Conservation (phyloP, 2,329 filamentous ascomycete genomes). For the Bimuria novae-zelandiae region DNA sequence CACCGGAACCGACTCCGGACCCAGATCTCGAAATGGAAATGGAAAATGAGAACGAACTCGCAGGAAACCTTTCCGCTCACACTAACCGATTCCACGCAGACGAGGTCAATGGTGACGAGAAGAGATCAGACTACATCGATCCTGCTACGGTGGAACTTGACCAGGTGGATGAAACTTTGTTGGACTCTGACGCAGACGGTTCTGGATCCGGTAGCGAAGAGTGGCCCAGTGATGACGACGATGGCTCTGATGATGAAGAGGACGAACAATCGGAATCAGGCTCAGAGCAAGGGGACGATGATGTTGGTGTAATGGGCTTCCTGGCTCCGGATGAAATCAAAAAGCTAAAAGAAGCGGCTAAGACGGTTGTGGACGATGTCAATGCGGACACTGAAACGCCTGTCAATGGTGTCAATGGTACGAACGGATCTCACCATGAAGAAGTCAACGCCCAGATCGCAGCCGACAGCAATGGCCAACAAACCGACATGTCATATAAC, state of each 20-base stretch:
- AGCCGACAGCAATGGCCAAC: conserved; percentile 25
- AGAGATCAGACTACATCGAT: conserved; percentile 34
- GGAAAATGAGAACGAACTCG: conserved; percentile 19
- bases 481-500: conserved; percentile 6
- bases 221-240: conserved; percentile 41
- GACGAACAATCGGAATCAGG: conserved; percentile 35
- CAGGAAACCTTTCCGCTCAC: conserved; percentile 15
- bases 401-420: conserved; percentile 21
- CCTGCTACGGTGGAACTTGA: conserved; percentile 46
- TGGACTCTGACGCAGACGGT: conserved; percentile 43
- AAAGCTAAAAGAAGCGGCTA: conserved; percentile 41
- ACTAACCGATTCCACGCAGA: conserved; percentile 32
- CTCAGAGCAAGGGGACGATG: conserved; percentile 40
- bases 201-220: conserved; percentile 43
- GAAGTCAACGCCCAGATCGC: too few relatives aligned
- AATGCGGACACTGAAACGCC: conserved; percentile 46
- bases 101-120: conserved; percentile 18
- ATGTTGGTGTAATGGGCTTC: conserved; percentile 42
- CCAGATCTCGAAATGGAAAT: conserved; percentile 34
- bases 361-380: conserved; percentile 28
- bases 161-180: conserved; percentile 46
- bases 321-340: conserved; percentile 39
- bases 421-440: too few relatives aligned
- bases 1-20: conserved; percentile 37
- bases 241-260: conserved; percentile 36